Evolutionary conservation across 2,329 filamentous ascomycete genomes (phyloP).

Genomic region (Penicillium sp.): DNA sequence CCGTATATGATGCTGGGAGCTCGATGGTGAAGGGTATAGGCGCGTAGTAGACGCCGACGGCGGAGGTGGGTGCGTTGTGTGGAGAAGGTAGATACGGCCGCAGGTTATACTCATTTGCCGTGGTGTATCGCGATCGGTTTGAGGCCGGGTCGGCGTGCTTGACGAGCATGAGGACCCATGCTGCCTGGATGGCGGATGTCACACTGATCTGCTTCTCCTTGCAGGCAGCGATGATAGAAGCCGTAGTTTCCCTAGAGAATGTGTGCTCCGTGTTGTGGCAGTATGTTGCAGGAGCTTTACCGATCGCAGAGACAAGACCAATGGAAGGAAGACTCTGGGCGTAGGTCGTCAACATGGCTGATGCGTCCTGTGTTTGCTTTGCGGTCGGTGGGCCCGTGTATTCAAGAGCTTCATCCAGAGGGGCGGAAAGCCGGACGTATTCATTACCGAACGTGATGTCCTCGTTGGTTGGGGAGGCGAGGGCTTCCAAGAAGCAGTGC

Average conservation of each 20-base stretch:
- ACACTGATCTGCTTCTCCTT: conserved; percentile 8
- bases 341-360: background rate
- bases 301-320: background rate
- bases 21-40: background rate
- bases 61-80: background rate
- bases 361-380: background rate
- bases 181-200: conserved; percentile 4
- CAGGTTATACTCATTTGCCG: background rate
- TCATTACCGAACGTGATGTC: background rate
- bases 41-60: background rate
- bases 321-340: background rate
- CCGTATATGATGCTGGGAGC: background rate
- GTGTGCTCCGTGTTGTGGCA: background rate
- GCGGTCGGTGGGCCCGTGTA: background rate
- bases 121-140: background rate
- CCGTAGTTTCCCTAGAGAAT: background rate
- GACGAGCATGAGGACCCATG: background rate
- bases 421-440: background rate
- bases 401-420: background rate
- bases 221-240: conserved; percentile 2
- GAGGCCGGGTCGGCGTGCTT: conserved; percentile 2
- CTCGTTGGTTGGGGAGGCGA: background rate
- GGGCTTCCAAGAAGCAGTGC: background rate
- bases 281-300: background rate
- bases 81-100: background rate